Percentiles rank a stretch among this genome's conserved stretches.
phyloP scores from a whole-genome alignment of 164 flowering plant species.

The Protea cynaroides region DNA sequence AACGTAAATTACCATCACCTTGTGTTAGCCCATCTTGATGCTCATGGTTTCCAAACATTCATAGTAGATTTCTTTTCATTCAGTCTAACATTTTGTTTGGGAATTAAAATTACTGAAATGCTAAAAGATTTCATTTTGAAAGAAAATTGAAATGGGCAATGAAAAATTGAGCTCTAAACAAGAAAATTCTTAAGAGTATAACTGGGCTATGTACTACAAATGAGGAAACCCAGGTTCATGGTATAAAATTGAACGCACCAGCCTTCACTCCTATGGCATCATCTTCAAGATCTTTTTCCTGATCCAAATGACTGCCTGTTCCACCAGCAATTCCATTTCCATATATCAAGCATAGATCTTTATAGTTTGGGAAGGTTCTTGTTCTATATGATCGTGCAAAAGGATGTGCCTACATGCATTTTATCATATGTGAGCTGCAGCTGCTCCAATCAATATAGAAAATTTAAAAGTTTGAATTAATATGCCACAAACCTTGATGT shows the following conservation, averaged over 20 bases:
- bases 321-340: slow-evolving; percentile 22
- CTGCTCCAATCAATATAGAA: neutral
- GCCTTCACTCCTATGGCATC: slow-evolving; percentile 14
- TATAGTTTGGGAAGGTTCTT: slow-evolving; percentile 36
- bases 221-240: neutral
- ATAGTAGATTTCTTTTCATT: too few relatives aligned
- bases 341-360: slow-evolving; percentile 33
- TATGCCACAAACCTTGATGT: neutral
- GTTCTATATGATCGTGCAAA: slow-evolving; percentile 37
- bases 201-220: neutral
- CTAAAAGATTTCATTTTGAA: too few relatives aligned
- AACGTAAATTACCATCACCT: neutral
- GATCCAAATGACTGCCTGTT: slow-evolving; percentile 7
- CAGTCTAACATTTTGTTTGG: too few relatives aligned
- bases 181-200: too few relatives aligned
- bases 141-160: too few relatives aligned
- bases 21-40: neutral
- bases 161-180: too few relatives aligned
- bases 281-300: slow-evolving; percentile 20
- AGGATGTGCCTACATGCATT: slow-evolving; percentile 34
- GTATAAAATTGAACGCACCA: slow-evolving; percentile 24
- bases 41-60: too few relatives aligned
- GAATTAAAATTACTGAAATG: too few relatives aligned
- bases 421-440: neutral
- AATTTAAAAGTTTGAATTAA: neutral